Evolutionary conservation across 805 yeast species (phyloP), one percentile per base, ranked within the genome.

Genomic region (Maudiozyma turicensis): DNA sequence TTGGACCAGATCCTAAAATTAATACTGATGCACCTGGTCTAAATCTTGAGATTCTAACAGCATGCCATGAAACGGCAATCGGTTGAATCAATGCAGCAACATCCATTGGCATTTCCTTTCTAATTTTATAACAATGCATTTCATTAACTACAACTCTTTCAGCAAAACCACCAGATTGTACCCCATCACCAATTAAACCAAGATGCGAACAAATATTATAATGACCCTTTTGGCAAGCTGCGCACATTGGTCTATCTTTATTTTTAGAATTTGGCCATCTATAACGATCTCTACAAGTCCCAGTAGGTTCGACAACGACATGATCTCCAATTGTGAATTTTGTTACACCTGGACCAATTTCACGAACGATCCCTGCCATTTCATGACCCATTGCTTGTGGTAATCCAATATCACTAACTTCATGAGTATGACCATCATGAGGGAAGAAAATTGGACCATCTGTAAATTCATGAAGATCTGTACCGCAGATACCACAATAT

Each of bases 401-500:
- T 9, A 72, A 57, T 42, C 61, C 58, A 15, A 65, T 58, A 8
- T 72, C 72, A 35, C 51, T 47, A 29, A 77, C 60, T 38, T 65
- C 66, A 48, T 74, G 69, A 2, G 55, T 55, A 44, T 57, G 46
- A 29, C 72, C 72, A 38, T 63, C 66, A 49, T 67, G 61, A 5
- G 71, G 73, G 64, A 78, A 78, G 59, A 81, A 79, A 48, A 77
- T 77, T 8, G 86, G 84, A 0, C 82, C 83, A 30, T 74, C 78
- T 30, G 66, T 54, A 54, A 70, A 80, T 60, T 82, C 80, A 54
- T 78, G 82, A 39, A 80, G 63, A 59, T 80, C 84, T 1, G 81
- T 72, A 30, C 85, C 85, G 57, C 86, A 81, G 41, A 80, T 78
- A 6, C 86, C 86, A 57, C 84, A 78, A 59, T 69, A 77, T 8